Evolutionary conservation across 495 filamentous ascomycete species (phyloP).

Genomic region (Chlorociboria aeruginascens): DNA sequence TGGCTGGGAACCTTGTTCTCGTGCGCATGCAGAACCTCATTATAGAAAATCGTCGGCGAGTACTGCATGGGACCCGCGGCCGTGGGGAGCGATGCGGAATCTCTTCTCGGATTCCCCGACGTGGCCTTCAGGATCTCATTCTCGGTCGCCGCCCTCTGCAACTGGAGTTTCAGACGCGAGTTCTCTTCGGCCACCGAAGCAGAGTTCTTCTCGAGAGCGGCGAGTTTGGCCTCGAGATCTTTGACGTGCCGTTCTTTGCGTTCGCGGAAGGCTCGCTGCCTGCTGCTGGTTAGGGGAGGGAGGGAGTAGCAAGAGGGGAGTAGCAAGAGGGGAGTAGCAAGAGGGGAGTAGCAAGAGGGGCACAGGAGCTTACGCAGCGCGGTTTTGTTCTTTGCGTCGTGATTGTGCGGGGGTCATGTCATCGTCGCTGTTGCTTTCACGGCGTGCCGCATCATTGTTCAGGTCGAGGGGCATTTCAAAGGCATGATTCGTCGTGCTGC

Average conservation of each 20-base stretch:
- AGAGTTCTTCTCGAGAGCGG: constrained; percentile 25
- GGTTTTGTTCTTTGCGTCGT: constrained; percentile 87
- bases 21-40: constrained; percentile 39
- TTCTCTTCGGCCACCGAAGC: constrained; percentile 55
- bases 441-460: constrained; percentile 7
- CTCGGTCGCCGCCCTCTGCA: constrained; percentile 56
- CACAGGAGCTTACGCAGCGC: constrained; percentile 74
- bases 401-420: constrained; percentile 67
- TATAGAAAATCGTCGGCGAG: constrained; percentile 60
- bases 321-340: not conserved
- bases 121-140: constrained; percentile 91
- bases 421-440: constrained; percentile 30
- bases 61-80: constrained; percentile 59
- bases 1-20: constrained; percentile 52
- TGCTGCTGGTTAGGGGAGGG: constrained; percentile 23
- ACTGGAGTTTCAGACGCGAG: constrained; percentile 69
- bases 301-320: constrained; percentile 2
- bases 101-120: constrained; percentile 20
- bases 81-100: constrained; percentile 17
- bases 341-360: not conserved
- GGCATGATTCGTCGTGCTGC: constrained; percentile 3
- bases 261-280: constrained; percentile 93
- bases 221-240: constrained; percentile 81
- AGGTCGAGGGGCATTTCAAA: constrained; percentile 8
- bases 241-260: constrained; percentile 90